A percentile compares a stretch with the other conserved stretches of the same genome.
These are phyloP conservation scores for Fusarium nematophilum DNA, from an alignment of 2,329 filamentous ascomycete species.

Conservation along the genomic window DNA sequence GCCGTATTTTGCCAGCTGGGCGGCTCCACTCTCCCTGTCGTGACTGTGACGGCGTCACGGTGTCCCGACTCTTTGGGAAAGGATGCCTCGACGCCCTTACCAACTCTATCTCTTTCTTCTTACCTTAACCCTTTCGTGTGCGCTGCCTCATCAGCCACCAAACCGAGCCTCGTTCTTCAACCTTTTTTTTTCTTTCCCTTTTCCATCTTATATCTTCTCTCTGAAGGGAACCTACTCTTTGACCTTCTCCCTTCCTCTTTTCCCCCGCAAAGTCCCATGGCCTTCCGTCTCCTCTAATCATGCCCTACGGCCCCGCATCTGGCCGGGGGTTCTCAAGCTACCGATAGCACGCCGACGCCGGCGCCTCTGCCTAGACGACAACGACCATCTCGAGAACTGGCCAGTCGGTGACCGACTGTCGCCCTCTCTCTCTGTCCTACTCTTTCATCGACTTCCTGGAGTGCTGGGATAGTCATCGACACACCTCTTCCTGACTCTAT, in stretches of 20 bases:
- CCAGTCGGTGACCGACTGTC: slow-evolving; percentile 14
- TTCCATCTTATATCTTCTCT: not conserved
- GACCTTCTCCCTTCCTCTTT: not conserved
- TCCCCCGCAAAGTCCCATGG: slow-evolving; percentile 30
- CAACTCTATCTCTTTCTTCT: slow-evolving; percentile 27
- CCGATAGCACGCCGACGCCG: slow-evolving; percentile 47
- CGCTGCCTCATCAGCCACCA: slow-evolving; percentile 6
- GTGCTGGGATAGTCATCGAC: slow-evolving; percentile 35
- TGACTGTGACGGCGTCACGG: slow-evolving; percentile 41
- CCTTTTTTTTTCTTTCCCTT: not conserved
- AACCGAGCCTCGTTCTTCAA: slow-evolving; percentile 4
- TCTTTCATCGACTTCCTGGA: slow-evolving; percentile 11
- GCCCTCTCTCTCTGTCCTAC: slow-evolving; percentile 6
- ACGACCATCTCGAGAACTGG: slow-evolving; percentile 25
- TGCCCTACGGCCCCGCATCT: slow-evolving; percentile 51
- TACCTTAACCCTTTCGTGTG: slow-evolving; percentile 8
- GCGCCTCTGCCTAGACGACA: slow-evolving; percentile 37
- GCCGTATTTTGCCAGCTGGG: not conserved
- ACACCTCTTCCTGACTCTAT: slow-evolving; percentile 20
- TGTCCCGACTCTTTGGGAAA: slow-evolving; percentile 42
- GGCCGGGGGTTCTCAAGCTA: slow-evolving; percentile 47
- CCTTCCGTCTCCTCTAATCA: slow-evolving; percentile 42
- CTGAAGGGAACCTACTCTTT: not conserved
- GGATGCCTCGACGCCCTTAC: slow-evolving; percentile 30
- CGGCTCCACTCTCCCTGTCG: slow-evolving; percentile 23